A percentile compares a stretch with the other conserved stretches of the same genome.
Evolutionary conservation across 73 alveolate genomes (phyloP).

Genomic region (Blepharisma japonicum): DNA sequence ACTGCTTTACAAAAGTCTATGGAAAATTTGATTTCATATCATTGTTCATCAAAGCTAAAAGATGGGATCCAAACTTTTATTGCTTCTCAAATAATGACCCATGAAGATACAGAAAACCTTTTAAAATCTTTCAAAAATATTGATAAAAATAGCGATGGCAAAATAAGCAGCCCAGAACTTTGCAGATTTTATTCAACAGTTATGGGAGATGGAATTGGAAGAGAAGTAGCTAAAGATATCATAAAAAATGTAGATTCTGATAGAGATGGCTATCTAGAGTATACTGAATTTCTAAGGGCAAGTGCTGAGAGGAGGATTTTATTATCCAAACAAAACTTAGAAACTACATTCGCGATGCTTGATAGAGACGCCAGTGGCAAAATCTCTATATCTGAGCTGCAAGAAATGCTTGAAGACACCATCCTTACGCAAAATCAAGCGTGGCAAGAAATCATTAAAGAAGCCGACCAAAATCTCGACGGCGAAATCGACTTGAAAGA

Average conservation of each 20-base stretch:
- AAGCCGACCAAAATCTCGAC: conserved; percentile 5
- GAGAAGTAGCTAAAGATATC: not conserved
- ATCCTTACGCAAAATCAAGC: not conserved
- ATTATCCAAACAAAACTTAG: not conserved
- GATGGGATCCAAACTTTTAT: conserved; percentile 11
- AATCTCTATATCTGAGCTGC: not conserved
- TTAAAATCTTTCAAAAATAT: not conserved
- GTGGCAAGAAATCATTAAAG: not conserved
- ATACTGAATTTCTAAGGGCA: conserved; percentile 18
- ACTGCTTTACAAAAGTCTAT: not conserved
- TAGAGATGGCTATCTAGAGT: not conserved
- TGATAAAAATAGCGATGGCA: conserved; percentile 15
- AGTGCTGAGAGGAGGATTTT: not conserved
- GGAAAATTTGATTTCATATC: not conserved
- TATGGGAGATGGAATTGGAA: not conserved
- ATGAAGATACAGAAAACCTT: not conserved
- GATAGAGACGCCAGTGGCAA: conserved; percentile 15
- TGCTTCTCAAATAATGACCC: conserved; percentile 1
- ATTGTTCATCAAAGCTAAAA: not conserved
- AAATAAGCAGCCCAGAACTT: conserved; percentile 17
- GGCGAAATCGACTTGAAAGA: conserved; percentile 15
- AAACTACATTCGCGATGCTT: not conserved
- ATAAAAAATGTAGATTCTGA: not conserved
- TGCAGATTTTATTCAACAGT: not conserved
- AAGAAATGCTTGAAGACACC: not conserved